phyloP scores from a whole-genome alignment of 1,284 basidiomycete species.

The Cystobasidium slooffiae region DNA sequence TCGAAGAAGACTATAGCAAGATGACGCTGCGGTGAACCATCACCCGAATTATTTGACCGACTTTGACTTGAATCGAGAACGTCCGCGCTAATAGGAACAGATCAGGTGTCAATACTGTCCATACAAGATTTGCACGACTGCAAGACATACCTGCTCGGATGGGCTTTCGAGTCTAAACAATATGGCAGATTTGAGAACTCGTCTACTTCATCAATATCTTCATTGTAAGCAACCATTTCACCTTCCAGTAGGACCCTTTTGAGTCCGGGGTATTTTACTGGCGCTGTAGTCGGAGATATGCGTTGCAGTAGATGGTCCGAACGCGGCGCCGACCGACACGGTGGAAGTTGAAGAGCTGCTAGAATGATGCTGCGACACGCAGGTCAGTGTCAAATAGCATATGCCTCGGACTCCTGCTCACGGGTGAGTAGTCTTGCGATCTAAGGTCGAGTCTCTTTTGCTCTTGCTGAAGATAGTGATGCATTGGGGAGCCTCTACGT shows the following conservation, averaged over 20 bases:
- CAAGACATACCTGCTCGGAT: not conserved
- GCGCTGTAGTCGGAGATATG: not conserved
- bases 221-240: conserved; percentile 82
- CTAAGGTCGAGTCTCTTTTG: conserved; percentile 74
- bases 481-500: conserved; percentile 58
- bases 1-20: conserved; percentile 80
- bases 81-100: not conserved
- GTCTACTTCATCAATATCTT: conserved; percentile 58
- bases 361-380: conserved; percentile 64
- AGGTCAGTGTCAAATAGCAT: conserved; percentile 35
- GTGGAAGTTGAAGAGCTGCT: conserved; percentile 64
- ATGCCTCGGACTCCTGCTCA: conserved; percentile 54
- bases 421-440: conserved; percentile 71
- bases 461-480: conserved; percentile 85
- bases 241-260: conserved; percentile 72
- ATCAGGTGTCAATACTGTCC: too few relatives aligned
- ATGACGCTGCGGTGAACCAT: conserved; percentile 33
- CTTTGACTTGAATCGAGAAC: not conserved
- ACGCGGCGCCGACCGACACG: conserved; percentile 20
- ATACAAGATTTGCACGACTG: not conserved
- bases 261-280: not conserved
- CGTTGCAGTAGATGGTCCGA: conserved; percentile 22
- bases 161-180: conserved; percentile 23
- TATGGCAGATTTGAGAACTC: conserved; percentile 59
- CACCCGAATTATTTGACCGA: conserved; percentile 19